Conservation (phyloP, 148 eudicot genomes). For the Tetragonia tetragonoides region DNA sequence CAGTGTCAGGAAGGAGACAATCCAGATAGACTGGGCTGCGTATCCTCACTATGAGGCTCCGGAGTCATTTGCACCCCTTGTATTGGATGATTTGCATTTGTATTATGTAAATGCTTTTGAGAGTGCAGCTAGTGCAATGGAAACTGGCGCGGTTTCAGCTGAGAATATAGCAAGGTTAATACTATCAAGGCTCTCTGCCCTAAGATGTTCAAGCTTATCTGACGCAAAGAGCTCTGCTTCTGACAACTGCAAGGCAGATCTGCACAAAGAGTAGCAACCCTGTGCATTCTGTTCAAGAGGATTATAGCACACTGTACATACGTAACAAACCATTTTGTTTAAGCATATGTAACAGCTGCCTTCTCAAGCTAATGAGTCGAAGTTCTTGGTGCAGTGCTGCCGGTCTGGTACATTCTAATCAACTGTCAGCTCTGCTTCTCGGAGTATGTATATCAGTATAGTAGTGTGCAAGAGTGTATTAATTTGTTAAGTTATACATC, state of each 20-base stretch:
- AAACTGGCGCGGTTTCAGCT: constrained; percentile 89
- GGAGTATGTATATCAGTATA: too few species aligned
- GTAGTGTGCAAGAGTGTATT: too few species aligned
- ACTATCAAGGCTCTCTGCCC: constrained; percentile 49
- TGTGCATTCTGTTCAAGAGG: neutral
- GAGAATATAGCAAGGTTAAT: constrained; percentile 88
- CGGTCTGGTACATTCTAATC: too few species aligned
- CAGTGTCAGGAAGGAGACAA: constrained; percentile 67
- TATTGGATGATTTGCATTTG: constrained; percentile 69
- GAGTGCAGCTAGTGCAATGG: constrained; percentile 96
- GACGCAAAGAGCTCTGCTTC: constrained; percentile 30
- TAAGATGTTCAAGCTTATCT: constrained; percentile 19
- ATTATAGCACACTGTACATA: constrained; percentile 2
- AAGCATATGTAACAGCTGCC: constrained; percentile 3
- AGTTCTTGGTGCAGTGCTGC: too few species aligned
- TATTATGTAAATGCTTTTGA: constrained; percentile 95
- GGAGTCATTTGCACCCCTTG: constrained; percentile 77
- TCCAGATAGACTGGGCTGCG: constrained; percentile 83
- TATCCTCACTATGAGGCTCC: constrained; percentile 91
- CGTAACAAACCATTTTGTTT: neutral
- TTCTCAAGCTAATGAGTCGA: too few species aligned
- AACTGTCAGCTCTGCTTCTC: too few species aligned
- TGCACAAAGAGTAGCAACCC: constrained; percentile 43
- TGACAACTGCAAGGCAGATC: constrained; percentile 8
- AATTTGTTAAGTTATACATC: too few species aligned